These are phyloP conservation scores for Prunus yedoensis DNA, from an alignment of 331 rosid genomes.

Conservation along the genomic window DNA sequence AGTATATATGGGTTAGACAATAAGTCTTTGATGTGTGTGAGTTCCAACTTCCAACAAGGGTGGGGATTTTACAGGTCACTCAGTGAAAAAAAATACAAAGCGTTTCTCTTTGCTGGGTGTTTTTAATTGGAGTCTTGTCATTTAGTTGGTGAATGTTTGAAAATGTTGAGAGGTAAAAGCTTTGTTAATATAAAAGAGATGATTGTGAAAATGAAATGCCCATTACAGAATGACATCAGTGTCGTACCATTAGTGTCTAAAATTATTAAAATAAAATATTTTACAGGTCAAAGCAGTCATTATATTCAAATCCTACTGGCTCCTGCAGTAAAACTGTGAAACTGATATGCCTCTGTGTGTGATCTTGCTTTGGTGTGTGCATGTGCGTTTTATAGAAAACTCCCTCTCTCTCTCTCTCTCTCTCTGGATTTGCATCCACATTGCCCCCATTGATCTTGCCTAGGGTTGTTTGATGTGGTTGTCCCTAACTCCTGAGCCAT, in stretches of 20 bases:
- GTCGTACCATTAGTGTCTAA: not conserved
- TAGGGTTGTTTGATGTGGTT: not conserved
- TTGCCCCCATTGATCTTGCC: not conserved
- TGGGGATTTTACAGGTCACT: not conserved
- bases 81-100: not conserved
- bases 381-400: not conserved
- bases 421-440: too few species aligned
- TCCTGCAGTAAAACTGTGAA: conserved; percentile 1
- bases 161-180: not conserved
- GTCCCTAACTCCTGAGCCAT: not conserved
- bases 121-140: not conserved
- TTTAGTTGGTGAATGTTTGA: not conserved
- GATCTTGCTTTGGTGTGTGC: conserved; percentile 3
- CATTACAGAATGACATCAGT: too few species aligned
- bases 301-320: not conserved
- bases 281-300: conserved; percentile 20
- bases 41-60: not conserved
- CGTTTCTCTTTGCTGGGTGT: too few species aligned
- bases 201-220: not conserved
- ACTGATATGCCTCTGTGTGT: conserved; percentile 1
- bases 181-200: not conserved
- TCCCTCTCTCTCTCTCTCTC: not conserved
- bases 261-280: not conserved
- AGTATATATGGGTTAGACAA: not conserved
- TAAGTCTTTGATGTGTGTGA: not conserved